Evolutionary conservation across 164 flowering plant genomes (phyloP), one percentile per base, ranked within the genome.

Genomic region (Paratinospora sagittata): DNA sequence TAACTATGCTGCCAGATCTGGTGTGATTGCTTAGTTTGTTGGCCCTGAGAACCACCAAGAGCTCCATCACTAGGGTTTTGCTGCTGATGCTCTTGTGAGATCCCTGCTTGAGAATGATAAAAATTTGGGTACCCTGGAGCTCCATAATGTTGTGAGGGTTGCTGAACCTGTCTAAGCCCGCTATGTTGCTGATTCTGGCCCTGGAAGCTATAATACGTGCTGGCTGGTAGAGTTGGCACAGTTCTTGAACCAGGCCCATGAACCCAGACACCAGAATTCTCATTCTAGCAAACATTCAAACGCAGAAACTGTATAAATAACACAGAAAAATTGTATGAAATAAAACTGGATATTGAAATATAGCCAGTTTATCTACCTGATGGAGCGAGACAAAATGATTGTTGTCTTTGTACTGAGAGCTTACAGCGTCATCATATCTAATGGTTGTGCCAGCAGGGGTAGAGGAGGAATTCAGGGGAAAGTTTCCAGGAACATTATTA

Each of bases 1-100:
- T 79, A 90, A 87, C 76, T 80, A 81, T 87, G 90, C 76, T 87
- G 96, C 98, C 98, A 93, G 65, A 91, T 67, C 81, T 89, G 97
- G 73, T 89, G 95, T 43, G 90, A 83, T 75, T 86, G 98, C 84
- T 89, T 89, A n/a, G 91, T 67, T 16, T 81, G 81, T 72, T 85
- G 93, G 68, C 85, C 88, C 72, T 88, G 95, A 27, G 91, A 80
- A 3, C 88, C 85, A 13, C 82, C 77, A 2, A 85, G 78, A 23
- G 87, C 71, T 7, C 80, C 88, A 55, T 90, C 96, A 71, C 89
- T 84, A 5, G 84, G 75, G 71, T 81, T 84, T 73, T 88, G 94
- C 84, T 81, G 96, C 80, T 89, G 98, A 52, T 87, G 94, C 39
- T 95, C 96, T 73, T 83, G 80, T 3, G 91, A 78, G 26, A 86